Evolutionary conservation across 2,329 filamentous ascomycete species (phyloP), one percentile per base, ranked within the genome.

Genomic region (Alternaria postmessia): DNA sequence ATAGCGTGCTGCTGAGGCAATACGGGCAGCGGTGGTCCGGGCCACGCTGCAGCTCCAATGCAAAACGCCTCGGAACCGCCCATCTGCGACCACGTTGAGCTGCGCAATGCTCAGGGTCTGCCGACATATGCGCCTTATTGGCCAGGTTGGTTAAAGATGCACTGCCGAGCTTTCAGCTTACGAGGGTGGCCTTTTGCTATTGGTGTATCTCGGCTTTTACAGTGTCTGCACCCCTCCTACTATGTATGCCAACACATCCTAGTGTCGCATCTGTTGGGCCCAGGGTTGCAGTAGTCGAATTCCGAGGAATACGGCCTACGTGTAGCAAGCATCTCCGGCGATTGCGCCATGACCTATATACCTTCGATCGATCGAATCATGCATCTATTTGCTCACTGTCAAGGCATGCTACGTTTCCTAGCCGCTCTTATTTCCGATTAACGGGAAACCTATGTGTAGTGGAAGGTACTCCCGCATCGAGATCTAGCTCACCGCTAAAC

Each of bases 81-180:
- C 57, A 62, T 64, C 62, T 65, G 64, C 59, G 63, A 62, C 66
- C 66, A 66, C 63, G 55, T 63, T 66, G 54, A 64, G 64, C 64
- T 66, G 57, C 63, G 65, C 49, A 57, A 46, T 43, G 39, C 43
- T 54, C 52, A 63, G 64, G 64, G 57, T 58, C 39, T 62, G 26
- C 26, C 43, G n/a, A 36, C 20, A 49, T 57, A 56, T 48, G 46
- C 20, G 20, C 28, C 28, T 34, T 47, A 66, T 71, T 70, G 65
- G 67, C 46, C 36, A n/a, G 18, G 34, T 26, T 44, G 48, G 11
- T 49, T 24, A 22, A 53, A 55, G 58, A 51, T 38, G 41, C 54
- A 53, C 48, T 53, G 58, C 63, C 63, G 54, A 62, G 49, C 53
- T 18, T 44, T 57, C 62, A 63, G 61, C 63, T 68, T 58, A 59